Evolutionary conservation across 2,329 filamentous ascomycete species (phyloP), one percentile per base, ranked within the genome.

Genomic region (Raffaelea arxii): DNA sequence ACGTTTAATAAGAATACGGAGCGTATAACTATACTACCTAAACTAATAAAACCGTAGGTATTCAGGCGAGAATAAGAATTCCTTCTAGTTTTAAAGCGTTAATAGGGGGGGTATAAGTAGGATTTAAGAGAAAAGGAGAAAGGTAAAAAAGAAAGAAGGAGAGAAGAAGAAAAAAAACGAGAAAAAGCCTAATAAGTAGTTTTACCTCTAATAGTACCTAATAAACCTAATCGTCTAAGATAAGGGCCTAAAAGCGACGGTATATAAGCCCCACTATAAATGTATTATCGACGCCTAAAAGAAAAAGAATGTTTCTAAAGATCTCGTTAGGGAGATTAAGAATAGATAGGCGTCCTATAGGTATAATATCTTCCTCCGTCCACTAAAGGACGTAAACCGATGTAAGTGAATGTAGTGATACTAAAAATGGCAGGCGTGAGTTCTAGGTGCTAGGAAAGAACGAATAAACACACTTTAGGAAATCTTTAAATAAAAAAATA

Each of bases 1-100:
- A 42, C 80, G 69, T 57, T 83, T 81, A 50, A 77, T 74, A 10
- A 82, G 66, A 40, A 74, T 68, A n/a, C 77, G 71, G 18, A 87
- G 60, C 1, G 75, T 77, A 36, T 68, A 59, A 27, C 71, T 69
- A 60, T 75, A 80, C 3, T 44, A 16, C n/a, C 32, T 16, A 14
- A 43, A 14, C 6, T 25, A 11, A 6, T 21, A 4, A n/a, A 35
- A 1, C n/a, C 42, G 25, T 2, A 22, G 2, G 11, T 25, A 48
- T 41, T 49, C 52, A 2, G 27, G 16, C 0, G 49, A 49, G 18
- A 38, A 51, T 1, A 43, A 30, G 1, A 30, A n/a, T n/a, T n/a
- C n/a, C n/a, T 41, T 5, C 42, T 9, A 7, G 6, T 47, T 47
- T 51, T 14, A 7, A 24, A 18, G 19, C 14, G 36, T 46, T 38